These are phyloP conservation scores for Penicillium sp. DNA, from an alignment of 2,329 filamentous ascomycete species.

Conservation along the genomic window DNA sequence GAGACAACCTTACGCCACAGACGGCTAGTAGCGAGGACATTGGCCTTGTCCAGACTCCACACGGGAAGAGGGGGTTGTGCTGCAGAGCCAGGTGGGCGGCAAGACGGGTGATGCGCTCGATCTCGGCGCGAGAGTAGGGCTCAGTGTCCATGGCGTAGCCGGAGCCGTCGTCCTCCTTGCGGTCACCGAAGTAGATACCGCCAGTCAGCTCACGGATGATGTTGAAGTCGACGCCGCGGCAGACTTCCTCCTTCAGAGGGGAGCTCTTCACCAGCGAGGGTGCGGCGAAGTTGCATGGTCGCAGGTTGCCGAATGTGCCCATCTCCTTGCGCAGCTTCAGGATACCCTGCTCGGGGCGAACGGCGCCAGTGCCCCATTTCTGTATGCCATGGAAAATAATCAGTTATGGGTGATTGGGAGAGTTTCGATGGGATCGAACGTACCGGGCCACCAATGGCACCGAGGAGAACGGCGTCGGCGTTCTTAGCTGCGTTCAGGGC, in stretches of 20 bases:
- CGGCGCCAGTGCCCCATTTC: constrained; percentile 86
- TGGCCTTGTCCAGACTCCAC: constrained; percentile 90
- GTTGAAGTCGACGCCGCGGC: constrained; percentile 82
- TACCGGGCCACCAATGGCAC: constrained; percentile 88
- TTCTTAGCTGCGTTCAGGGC: constrained; percentile 76
- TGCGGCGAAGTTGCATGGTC: constrained; percentile 92
- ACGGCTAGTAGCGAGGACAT: constrained; percentile 83
- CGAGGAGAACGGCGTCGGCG: constrained; percentile 84
- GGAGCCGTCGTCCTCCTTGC: constrained; percentile 68
- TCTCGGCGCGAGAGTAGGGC: constrained; percentile 76
- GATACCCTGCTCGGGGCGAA: constrained; percentile 89
- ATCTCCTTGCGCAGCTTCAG: constrained; percentile 89
- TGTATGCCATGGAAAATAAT: constrained; percentile 21
- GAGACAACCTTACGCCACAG: constrained; percentile 84
- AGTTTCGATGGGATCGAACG: constrained; percentile 17
- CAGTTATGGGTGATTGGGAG: background rate
- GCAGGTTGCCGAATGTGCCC: constrained; percentile 88
- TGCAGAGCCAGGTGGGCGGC: constrained; percentile 75
- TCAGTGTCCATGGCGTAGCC: constrained; percentile 78
- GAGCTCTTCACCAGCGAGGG: constrained; percentile 77
- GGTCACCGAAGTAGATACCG: constrained; percentile 92
- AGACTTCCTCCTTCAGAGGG: constrained; percentile 79
- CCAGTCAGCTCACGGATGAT: constrained; percentile 88
- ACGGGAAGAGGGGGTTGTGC: constrained; percentile 68
- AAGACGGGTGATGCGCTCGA: constrained; percentile 80